Evolutionary conservation across 257 asterid genomes (phyloP).

Genomic region (Knoxia roxburghii): DNA sequence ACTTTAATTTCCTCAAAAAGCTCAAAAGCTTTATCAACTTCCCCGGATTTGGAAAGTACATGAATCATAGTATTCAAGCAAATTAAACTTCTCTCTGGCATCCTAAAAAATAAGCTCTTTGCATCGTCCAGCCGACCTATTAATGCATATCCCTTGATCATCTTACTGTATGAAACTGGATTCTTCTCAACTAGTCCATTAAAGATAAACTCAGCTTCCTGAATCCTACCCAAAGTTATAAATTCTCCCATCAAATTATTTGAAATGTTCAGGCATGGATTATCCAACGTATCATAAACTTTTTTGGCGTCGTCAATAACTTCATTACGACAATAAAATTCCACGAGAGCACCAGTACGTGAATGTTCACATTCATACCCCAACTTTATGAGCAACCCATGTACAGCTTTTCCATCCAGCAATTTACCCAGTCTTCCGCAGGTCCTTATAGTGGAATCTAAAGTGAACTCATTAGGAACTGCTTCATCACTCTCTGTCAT

Average conservation of each 20-base stretch:
- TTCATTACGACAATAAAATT: slow-evolving; percentile 43
- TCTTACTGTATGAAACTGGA: slow-evolving; percentile 47
- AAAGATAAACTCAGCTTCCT: slow-evolving; percentile 57
- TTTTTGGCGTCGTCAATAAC: slow-evolving; percentile 49
- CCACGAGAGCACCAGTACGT: slow-evolving; percentile 45
- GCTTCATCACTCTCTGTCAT: slow-evolving; percentile 48
- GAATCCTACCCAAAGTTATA: slow-evolving; percentile 34
- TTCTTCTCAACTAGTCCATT: slow-evolving; percentile 35
- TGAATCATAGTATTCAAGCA: slow-evolving; percentile 69
- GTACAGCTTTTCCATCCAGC: slow-evolving; percentile 44
- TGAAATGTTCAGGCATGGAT: slow-evolving; percentile 33
- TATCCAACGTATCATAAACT: slow-evolving; percentile 24
- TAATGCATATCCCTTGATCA: slow-evolving; percentile 72
- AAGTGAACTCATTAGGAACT: slow-evolving; percentile 69
- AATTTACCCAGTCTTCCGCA: slow-evolving; percentile 47
- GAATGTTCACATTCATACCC: slow-evolving; percentile 57
- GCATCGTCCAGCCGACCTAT: slow-evolving; percentile 50
- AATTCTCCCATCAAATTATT: slow-evolving; percentile 53
- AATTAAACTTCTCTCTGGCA: slow-evolving; percentile 41
- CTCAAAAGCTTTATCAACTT: slow-evolving; percentile 48
- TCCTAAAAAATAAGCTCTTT: slow-evolving; percentile 37
- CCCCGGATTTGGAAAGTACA: slow-evolving; percentile 45
- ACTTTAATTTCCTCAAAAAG: slow-evolving; percentile 52
- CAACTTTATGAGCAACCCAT: slow-evolving; percentile 47
- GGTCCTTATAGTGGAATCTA: slow-evolving; percentile 62